Evolutionary conservation across 495 filamentous ascomycete genomes (phyloP).

Genomic region (Penicillium pulvis): DNA sequence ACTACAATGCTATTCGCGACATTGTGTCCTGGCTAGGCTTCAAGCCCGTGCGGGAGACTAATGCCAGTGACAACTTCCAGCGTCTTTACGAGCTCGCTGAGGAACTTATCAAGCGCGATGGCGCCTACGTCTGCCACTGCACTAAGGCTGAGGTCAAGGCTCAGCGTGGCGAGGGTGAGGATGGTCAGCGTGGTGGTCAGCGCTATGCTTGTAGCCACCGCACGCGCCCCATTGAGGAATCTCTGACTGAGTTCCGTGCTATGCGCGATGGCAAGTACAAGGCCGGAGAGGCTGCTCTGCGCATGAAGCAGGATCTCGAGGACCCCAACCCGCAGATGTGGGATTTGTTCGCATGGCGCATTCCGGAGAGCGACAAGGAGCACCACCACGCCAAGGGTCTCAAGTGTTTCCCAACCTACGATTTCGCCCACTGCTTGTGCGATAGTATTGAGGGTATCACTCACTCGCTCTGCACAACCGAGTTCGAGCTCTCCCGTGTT

Average conservation of each 20-base stretch:
- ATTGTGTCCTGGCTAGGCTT: conserved; percentile 85
- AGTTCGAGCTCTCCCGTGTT: conserved; percentile 73
- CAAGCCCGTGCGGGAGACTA: conserved; percentile 74
- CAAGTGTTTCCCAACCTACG: conserved; percentile 87
- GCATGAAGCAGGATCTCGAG: conserved; percentile 77
- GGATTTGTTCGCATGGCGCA: conserved; percentile 76
- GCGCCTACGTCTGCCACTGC: conserved; percentile 81
- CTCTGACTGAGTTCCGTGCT: conserved; percentile 77
- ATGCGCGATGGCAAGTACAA: conserved; percentile 93
- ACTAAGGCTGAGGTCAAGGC: conserved; percentile 73
- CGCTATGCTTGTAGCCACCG: conserved; percentile 81
- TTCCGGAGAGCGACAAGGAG: conserved; percentile 55
- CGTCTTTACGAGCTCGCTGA: conserved; percentile 85
- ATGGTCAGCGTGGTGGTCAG: conserved; percentile 66
- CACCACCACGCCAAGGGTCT: conserved; percentile 76
- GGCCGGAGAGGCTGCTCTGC: conserved; percentile 81
- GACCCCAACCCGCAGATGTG: conserved; percentile 69
- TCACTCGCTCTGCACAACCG: conserved; percentile 86
- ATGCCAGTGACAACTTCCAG: conserved; percentile 83
- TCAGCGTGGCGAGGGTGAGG: conserved; percentile 74
- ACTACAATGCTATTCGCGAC: conserved; percentile 75
- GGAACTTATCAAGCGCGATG: conserved; percentile 71
- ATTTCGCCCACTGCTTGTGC: conserved; percentile 87
- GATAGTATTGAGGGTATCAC: conserved; percentile 88
- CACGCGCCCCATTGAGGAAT: conserved; percentile 71